Conservation (phyloP, 306 rosid genomes). For the Trifolium pratense region DNA sequence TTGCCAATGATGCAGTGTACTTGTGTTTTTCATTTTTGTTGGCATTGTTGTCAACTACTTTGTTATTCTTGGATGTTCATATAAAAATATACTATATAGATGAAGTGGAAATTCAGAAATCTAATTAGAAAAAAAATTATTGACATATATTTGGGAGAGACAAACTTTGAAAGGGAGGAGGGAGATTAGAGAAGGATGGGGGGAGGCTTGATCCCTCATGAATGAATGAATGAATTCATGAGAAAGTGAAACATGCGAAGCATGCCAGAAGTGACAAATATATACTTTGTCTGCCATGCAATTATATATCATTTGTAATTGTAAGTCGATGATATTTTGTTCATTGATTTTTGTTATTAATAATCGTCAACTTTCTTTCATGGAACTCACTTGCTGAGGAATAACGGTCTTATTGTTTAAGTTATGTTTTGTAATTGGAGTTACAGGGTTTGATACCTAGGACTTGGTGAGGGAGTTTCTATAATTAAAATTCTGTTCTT, state of each 20-base stretch:
- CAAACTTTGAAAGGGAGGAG: slow-evolving; percentile 25
- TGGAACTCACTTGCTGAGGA: slow-evolving; percentile 14
- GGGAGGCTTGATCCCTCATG: slow-evolving; percentile 2
- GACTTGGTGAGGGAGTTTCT: slow-evolving; percentile 29
- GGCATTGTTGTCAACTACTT: slow-evolving; percentile 27
- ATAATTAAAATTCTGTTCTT: not conserved
- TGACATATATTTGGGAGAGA: slow-evolving; percentile 6
- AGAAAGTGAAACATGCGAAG: slow-evolving; percentile 20
- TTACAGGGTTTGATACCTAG: not conserved
- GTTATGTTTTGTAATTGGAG: slow-evolving; percentile 3
- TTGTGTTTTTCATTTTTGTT: slow-evolving; percentile 26
- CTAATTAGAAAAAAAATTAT: slow-evolving; percentile 22
- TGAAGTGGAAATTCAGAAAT: slow-evolving; percentile 10
- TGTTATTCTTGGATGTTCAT: slow-evolving; percentile 18
- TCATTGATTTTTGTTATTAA: slow-evolving; percentile 28
- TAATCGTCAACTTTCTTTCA: slow-evolving; percentile 24
- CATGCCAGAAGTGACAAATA: slow-evolving; percentile 1
- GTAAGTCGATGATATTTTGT: not conserved
- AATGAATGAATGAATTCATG: slow-evolving; percentile 9
- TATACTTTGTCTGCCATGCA: slow-evolving; percentile 20
- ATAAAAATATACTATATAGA: slow-evolving; percentile 20
- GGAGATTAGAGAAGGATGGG: slow-evolving; percentile 23
- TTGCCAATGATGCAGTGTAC: slow-evolving; percentile 21
- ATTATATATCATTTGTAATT: slow-evolving; percentile 17
- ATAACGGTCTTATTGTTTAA: slow-evolving; percentile 27